Base-by-base conservation (phyloP, 257 asterid genomes). In the Solanum chilense region DNA sequence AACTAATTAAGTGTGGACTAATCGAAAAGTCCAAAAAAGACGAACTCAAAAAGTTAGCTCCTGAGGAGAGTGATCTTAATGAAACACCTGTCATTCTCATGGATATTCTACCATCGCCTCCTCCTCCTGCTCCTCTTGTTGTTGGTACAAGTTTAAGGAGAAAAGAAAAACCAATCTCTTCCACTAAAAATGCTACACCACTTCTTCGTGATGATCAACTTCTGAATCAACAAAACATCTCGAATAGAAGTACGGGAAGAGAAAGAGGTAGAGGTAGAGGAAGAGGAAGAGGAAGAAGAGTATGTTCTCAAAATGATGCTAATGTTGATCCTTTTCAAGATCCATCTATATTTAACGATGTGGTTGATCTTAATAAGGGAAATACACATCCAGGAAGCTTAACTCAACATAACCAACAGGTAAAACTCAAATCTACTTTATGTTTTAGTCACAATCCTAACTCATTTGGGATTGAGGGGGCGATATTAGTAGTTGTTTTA, bases 201-300 rank as follows among this genome's bases (percentile, higher is more conserved):
- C 9, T 12, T 35, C 5, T 49, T 14, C 58, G 15, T 20, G 18
- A 35, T 35, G 29, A 35, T 75, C n/a, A 27, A 27, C 16, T 10
- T 9, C 9, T 39, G 7, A 74, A 25, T 58, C 66, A 37, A 11
- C 18, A 70, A 5, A 37, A 29, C 20, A 4, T 8, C 21, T 31
- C 31, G 21, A 76, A 47, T 45, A 5, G 35, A 3, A 66, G n/a
- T 73, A 68, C 12, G 4, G 15, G 25, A 70, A 70, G n/a, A 13
- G 27, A 25, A 31, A 13, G 58, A 47, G 20, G 58, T 47, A 47
- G 20, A 47, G 39, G 42, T 4, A 35, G 37, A 35, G 37, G 37
- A 5, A 35, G 37, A 35, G 44, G n/a, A 85, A 87, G 91, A 60
- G 83, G 23, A 29, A 31, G 70, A 82, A 87, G 91, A 64, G 82